phyloP scores from a whole-genome alignment of 2,329 filamentous ascomycete genomes.

The Exophiala sideris region DNA sequence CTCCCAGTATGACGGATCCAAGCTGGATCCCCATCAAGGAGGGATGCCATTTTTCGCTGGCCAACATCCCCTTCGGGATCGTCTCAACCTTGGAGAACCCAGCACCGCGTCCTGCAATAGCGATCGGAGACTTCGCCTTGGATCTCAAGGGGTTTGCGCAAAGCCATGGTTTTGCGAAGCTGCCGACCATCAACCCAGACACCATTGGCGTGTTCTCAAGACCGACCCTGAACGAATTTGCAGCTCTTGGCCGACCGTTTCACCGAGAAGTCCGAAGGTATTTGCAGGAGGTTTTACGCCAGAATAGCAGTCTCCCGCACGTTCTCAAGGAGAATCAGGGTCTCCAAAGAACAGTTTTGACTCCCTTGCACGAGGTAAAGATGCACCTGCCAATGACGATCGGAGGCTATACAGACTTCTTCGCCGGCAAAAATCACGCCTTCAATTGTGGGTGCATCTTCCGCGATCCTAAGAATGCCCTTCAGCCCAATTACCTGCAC shows the following conservation, averaged over 20 bases:
- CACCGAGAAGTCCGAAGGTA: slow-evolving; percentile 65
- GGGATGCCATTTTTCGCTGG: slow-evolving; percentile 42
- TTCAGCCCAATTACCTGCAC: slow-evolving; percentile 13
- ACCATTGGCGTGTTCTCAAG: slow-evolving; percentile 54
- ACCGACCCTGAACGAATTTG: slow-evolving; percentile 68
- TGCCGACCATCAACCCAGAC: slow-evolving; percentile 41
- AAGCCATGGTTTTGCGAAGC: slow-evolving; percentile 34
- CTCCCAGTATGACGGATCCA: neutral
- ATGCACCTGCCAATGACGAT: slow-evolving; percentile 56
- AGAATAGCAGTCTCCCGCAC: slow-evolving; percentile 57
- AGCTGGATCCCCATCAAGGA: slow-evolving; percentile 10
- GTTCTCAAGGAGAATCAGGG: slow-evolving; percentile 48
- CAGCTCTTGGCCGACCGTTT: slow-evolving; percentile 64
- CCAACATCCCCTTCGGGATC: slow-evolving; percentile 56
- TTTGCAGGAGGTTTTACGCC: slow-evolving; percentile 64
- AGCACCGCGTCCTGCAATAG: slow-evolving; percentile 3
- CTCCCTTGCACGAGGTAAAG: slow-evolving; percentile 39
- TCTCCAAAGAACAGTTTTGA: neutral
- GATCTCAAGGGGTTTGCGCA: neutral
- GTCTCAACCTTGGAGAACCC: slow-evolving; percentile 37
- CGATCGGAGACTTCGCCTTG: slow-evolving; percentile 11
- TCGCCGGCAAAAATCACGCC: slow-evolving; percentile 24
- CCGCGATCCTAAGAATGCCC: neutral
- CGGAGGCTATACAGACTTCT: slow-evolving; percentile 59
- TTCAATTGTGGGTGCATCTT: slow-evolving; percentile 3